These are phyloP conservation scores for Scedosporium dehoogii DNA, from an alignment of 2,329 filamentous ascomycete genomes.

Conservation along the genomic window DNA sequence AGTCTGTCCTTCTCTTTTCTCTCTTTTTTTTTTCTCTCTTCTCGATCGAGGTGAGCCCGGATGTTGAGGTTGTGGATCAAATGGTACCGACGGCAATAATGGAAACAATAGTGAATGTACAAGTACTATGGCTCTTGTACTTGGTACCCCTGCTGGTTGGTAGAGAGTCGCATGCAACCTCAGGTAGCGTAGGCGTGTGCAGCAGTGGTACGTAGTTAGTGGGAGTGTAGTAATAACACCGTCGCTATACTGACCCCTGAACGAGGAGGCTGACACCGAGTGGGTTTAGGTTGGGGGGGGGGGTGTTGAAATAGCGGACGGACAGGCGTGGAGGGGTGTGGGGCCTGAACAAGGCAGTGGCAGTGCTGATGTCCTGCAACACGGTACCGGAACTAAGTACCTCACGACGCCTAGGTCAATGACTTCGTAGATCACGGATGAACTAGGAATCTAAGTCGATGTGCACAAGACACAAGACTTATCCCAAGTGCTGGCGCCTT, in stretches of 20 bases:
- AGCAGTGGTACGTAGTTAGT: not conserved
- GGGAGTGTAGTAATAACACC: not conserved
- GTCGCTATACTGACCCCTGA: not conserved
- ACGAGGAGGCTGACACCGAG: not conserved
- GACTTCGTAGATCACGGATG: not conserved
- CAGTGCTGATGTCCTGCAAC: slow-evolving; percentile 3
- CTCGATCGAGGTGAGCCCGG: not conserved
- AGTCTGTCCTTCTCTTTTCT: not conserved
- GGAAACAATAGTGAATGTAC: not conserved
- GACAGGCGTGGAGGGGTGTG: not conserved
- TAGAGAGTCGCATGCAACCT: not conserved
- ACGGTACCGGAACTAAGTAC: slow-evolving; percentile 1
- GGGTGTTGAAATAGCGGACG: not conserved
- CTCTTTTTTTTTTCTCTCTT: not conserved
- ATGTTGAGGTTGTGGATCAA: slow-evolving; percentile 2
- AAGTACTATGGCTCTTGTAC: slow-evolving; percentile 3
- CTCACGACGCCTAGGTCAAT: not conserved
- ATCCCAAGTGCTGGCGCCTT: not conserved
- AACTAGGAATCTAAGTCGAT: not conserved
- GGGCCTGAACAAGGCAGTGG: slow-evolving; percentile 3
- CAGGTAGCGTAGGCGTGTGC: not conserved
- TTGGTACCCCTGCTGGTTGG: slow-evolving; percentile 1
- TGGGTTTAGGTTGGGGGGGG: not conserved
- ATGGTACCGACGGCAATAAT: not conserved
- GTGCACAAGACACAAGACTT: not conserved